A percentile compares a stretch with the other conserved stretches of the same genome.
These are phyloP conservation scores for Phylloporus arenicola DNA, from an alignment of 768 basidiomycete species.

Conservation along the genomic window DNA sequence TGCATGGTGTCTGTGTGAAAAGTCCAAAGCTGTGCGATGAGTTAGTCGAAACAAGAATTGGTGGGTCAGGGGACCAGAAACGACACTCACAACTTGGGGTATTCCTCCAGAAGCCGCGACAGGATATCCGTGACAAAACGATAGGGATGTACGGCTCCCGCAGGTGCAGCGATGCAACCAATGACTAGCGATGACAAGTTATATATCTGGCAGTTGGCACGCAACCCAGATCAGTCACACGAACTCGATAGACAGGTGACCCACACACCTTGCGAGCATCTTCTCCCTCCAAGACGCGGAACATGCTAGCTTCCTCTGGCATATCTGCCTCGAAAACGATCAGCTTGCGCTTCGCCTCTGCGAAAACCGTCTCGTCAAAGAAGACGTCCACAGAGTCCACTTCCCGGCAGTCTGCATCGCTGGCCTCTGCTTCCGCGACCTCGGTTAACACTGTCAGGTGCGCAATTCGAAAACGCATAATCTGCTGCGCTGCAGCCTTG, in stretches of 20 bases:
- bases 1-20: slow-evolving; percentile 42
- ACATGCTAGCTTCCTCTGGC: slow-evolving; percentile 40
- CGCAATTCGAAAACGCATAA: slow-evolving; percentile 37
- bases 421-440: slow-evolving; percentile 28
- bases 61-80: slow-evolving; percentile 7
- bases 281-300: slow-evolving; percentile 26
- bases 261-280: slow-evolving; percentile 33
- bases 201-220: slow-evolving; percentile 39
- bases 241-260: neutral
- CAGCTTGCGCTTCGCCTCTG: slow-evolving; percentile 40
- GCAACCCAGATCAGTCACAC: neutral
- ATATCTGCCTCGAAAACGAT: slow-evolving; percentile 44
- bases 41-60: neutral
- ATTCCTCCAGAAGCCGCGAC: slow-evolving; percentile 44
- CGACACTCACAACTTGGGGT: slow-evolving; percentile 34
- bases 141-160: slow-evolving; percentile 67
- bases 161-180: slow-evolving; percentile 50
- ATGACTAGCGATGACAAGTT: slow-evolving; percentile 40
- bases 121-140: slow-evolving; percentile 60
- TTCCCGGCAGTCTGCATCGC: slow-evolving; percentile 26
- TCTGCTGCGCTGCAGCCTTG: slow-evolving; percentile 32
- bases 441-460: slow-evolving; percentile 31
- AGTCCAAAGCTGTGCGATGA: slow-evolving; percentile 31
- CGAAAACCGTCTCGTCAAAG: slow-evolving; percentile 29
- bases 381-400: slow-evolving; percentile 33